Evolutionary conservation across 495 filamentous ascomycete species (phyloP), one percentile per base, ranked within the genome.

Genomic region (Aspergillus leporis): DNA sequence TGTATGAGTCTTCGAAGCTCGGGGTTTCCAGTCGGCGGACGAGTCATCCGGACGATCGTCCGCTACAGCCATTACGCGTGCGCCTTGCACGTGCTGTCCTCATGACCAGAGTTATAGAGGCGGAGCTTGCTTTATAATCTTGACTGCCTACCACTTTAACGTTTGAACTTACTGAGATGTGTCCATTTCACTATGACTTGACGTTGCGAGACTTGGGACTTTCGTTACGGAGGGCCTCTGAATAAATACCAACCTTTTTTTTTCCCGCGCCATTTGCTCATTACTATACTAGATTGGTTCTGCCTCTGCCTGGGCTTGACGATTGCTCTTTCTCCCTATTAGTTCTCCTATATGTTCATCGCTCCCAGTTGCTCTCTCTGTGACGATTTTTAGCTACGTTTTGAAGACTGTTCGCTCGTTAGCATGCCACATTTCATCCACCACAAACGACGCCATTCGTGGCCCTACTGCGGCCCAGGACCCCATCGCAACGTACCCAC

Each of bases 371-470:
- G 34, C 48, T 54, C 43, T 51, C 21, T 21, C 23, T 21, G 40
- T 32, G 59, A 32, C 18, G 9, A 25, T 28, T 46, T 25, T 30
- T 21, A 28, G 12, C 14, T 0, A 49, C 38, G 6, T 41, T n/a
- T 45, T 19, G 34, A 32, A 2, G 19, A 8, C 6, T 4, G n/a
- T 19, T 23, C 2, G 32, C 9, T 23, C 19, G 22, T 48, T 50
- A 36, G 56, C 36, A 76, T 77, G 74, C 58, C 71, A 14, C 60
- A 56, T 34, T 46, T 64, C 18, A 64, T 60, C 23, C 64, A 75
- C 57, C 74, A 77, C 60, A 58, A 63, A 64, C 59, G 74, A 61
- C 69, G 74, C 54, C 73, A 78, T 51, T 72, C 73, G 46, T 78
- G 74, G 74, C 74, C 74, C 6, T 70, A 74, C 59, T 74, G 73